Conservation (phyloP, 176 grass and related monocot genomes). For the Avena insularis region DNA sequence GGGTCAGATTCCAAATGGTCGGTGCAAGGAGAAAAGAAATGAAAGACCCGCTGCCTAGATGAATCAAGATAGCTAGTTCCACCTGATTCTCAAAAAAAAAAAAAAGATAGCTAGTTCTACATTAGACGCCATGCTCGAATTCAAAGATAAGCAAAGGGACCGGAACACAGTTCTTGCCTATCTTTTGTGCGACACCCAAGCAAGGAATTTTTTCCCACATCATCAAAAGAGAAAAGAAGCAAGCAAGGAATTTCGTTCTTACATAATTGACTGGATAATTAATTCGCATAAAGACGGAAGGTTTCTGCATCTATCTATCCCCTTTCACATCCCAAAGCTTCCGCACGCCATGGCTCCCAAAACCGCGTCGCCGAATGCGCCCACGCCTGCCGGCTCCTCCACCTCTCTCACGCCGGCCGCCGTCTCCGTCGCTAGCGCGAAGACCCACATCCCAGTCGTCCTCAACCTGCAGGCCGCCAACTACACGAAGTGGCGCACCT, state of each 20-base stretch:
- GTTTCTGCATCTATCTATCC: background rate
- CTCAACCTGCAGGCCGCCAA: background rate
- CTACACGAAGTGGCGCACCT: slow-evolving; percentile 9
- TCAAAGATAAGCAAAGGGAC: background rate
- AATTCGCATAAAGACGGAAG: background rate
- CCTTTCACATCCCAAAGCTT: background rate
- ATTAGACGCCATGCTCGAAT: background rate
- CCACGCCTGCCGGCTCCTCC: background rate
- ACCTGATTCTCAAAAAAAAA: too few species aligned
- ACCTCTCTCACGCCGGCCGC: background rate
- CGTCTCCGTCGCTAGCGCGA: background rate
- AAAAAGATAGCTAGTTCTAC: background rate
- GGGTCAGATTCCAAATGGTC: background rate
- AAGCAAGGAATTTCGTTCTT: background rate
- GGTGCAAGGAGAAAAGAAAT: background rate
- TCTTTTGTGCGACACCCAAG: background rate
- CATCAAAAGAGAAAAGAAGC: background rate
- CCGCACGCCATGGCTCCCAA: background rate
- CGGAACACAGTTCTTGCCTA: background rate
- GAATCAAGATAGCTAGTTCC: background rate
- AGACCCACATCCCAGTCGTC: slow-evolving; percentile 8
- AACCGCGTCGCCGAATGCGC: background rate
- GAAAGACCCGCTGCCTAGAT: background rate
- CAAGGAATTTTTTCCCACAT: too few species aligned
- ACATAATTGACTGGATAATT: background rate